A percentile compares a stretch with the other conserved stretches of the same genome.
phyloP scores from a whole-genome alignment of 2,329 filamentous ascomycete genomes.

The Colletotrichum costaricense region DNA sequence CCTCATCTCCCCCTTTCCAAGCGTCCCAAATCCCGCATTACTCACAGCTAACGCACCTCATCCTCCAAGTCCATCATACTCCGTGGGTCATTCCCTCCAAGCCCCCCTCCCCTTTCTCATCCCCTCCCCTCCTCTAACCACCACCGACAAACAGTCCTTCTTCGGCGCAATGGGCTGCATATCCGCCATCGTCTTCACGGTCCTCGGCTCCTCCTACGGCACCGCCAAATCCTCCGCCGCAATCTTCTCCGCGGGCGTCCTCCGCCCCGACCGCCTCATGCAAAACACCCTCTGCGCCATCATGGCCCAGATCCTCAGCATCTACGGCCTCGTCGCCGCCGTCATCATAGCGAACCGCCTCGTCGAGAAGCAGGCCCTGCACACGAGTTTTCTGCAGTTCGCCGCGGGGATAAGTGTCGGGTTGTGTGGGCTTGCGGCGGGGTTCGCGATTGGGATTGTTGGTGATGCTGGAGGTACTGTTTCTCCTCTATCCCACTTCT shows the following conservation, averaged over 20 bases:
- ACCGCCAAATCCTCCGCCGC: slow-evolving; percentile 55
- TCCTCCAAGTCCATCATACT: slow-evolving; percentile 53
- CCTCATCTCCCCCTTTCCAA: not conserved
- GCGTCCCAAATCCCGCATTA: not conserved
- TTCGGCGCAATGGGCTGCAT: slow-evolving; percentile 55
- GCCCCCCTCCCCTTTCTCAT: too few relatives aligned
- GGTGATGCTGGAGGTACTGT: slow-evolving; percentile 56
- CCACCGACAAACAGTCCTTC: slow-evolving; percentile 46
- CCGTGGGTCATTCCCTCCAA: slow-evolving; percentile 45
- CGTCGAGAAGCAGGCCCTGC: slow-evolving; percentile 53
- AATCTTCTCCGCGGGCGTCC: slow-evolving; percentile 56
- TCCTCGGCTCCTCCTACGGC: slow-evolving; percentile 59
- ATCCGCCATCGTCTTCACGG: slow-evolving; percentile 63
- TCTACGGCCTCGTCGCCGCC: slow-evolving; percentile 57
- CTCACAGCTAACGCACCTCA: not conserved
- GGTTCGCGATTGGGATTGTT: slow-evolving; percentile 59
- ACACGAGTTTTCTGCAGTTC: slow-evolving; percentile 56
- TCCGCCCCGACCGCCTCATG: slow-evolving; percentile 57
- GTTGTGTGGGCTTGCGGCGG: slow-evolving; percentile 57
- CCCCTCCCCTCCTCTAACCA: not conserved
- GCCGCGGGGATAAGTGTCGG: slow-evolving; percentile 57
- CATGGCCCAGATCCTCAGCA: slow-evolving; percentile 61
- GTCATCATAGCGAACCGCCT: slow-evolving; percentile 57
- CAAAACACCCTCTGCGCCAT: slow-evolving; percentile 58
- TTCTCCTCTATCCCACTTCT: not conserved